phyloP scores from a whole-genome alignment of 192 early-diverging fungal genomes.

The Coemansia asiatica region DNA sequence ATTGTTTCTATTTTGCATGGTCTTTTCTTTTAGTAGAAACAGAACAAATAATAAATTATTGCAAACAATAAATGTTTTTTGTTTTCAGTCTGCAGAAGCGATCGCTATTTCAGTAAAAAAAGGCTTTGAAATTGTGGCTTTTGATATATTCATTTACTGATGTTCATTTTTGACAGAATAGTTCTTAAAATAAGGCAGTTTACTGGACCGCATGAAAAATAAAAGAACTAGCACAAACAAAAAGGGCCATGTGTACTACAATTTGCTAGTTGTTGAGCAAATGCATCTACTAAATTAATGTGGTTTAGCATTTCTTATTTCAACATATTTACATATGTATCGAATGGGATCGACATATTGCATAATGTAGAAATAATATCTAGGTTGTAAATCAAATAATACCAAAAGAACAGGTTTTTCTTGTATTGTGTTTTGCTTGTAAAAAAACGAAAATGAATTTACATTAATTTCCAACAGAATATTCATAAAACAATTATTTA shows the following conservation, averaged over 20 bases:
- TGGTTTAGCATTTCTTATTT: not conserved
- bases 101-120: not conserved
- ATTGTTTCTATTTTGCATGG: not conserved
- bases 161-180: not conserved
- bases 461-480: too few relatives aligned
- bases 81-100: not conserved
- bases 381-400: not conserved
- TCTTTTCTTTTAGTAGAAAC: not conserved
- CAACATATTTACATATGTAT: not conserved
- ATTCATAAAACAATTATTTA: not conserved
- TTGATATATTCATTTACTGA: not conserved
- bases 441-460: too few relatives aligned
- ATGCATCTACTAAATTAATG: not conserved
- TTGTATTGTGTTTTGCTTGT: too few relatives aligned
- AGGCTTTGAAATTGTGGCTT: not conserved
- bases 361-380: not conserved
- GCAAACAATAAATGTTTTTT: not conserved
- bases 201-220: not conserved
- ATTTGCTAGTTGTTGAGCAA: not conserved
- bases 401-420: not conserved
- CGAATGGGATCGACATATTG: not conserved
- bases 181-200: not conserved
- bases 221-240: not conserved
- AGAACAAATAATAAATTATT: not conserved
- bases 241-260: not conserved